Conservation (phyloP, 768 basidiomycete genomes). For the Boletus rex-veris region DNA sequence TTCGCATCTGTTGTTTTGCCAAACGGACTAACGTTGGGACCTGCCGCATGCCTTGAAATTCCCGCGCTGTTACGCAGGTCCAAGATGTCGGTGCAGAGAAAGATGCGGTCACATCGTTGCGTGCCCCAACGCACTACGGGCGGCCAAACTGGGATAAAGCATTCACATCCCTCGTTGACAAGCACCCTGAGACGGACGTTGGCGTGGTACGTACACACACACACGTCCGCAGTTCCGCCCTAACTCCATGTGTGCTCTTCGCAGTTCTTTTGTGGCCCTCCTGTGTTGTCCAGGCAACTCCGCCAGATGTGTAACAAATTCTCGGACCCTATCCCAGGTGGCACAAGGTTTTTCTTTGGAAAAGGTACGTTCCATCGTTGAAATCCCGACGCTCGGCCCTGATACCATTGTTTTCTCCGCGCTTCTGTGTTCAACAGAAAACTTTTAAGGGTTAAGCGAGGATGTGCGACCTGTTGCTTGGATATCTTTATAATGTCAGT, state of each 20-base stretch:
- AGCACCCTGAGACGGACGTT: conserved; percentile 85
- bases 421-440: conserved; percentile 13
- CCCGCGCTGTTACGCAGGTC: conserved; percentile 38
- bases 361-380: conserved; percentile 54
- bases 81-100: conserved; percentile 92
- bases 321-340: conserved; percentile 63
- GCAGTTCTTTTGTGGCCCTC: conserved; percentile 84
- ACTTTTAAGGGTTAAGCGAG: conserved; percentile 10
- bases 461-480: not conserved
- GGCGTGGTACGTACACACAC: conserved; percentile 57
- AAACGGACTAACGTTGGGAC: not conserved
- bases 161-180: conserved; percentile 69
- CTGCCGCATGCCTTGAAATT: not conserved
- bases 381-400: not conserved
- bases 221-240: not conserved
- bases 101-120: conserved; percentile 85
- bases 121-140: conserved; percentile 92
- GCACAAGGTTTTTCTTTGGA: conserved; percentile 87
- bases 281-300: conserved; percentile 63
- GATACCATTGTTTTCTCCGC: not conserved
- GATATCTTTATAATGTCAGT: not conserved
- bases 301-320: conserved; percentile 85
- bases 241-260: not conserved
- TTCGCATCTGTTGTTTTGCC: not conserved
- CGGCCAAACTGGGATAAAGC: conserved; percentile 83